These are phyloP conservation scores for Centella asiatica DNA, from an alignment of 129 eudicot species.

Conservation along the genomic window DNA sequence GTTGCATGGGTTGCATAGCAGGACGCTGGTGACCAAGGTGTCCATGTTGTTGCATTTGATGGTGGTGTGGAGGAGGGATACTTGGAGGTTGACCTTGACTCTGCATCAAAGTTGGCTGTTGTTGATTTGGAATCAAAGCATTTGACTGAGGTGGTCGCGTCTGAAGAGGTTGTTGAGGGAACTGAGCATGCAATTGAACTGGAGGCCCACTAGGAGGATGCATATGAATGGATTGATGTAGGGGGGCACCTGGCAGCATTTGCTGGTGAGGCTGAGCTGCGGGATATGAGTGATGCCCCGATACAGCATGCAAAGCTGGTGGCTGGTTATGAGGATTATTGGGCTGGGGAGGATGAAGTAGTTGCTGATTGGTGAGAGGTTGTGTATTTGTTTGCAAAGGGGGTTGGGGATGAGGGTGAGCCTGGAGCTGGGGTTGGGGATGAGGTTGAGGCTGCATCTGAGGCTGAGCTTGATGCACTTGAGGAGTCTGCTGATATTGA, in stretches of 20 bases:
- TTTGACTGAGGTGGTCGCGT: slow-evolving; percentile 56
- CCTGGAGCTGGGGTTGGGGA: slow-evolving; percentile 20
- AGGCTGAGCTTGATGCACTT: slow-evolving; percentile 36
- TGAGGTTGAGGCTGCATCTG: slow-evolving; percentile 29
- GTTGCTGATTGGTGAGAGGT: slow-evolving; percentile 31
- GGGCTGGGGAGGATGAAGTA: slow-evolving; percentile 28
- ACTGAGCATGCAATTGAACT: slow-evolving; percentile 45
- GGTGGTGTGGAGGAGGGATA: slow-evolving; percentile 33
- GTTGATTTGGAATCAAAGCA: slow-evolving; percentile 31
- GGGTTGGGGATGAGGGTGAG: slow-evolving; percentile 27
- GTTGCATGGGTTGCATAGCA: slow-evolving; percentile 46
- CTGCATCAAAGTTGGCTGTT: slow-evolving; percentile 21
- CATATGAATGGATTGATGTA: slow-evolving; percentile 37
- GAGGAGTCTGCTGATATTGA: slow-evolving; percentile 68
- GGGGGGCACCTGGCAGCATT: slow-evolving; percentile 29
- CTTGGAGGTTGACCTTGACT: slow-evolving; percentile 32
- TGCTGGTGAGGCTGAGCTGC: slow-evolving; percentile 53
- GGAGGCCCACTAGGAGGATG: slow-evolving; percentile 33
- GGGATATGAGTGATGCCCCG: slow-evolving; percentile 50
- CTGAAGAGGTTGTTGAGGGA: slow-evolving; percentile 47
- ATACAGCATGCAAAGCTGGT: slow-evolving; percentile 29
- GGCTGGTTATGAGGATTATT: slow-evolving; percentile 31
- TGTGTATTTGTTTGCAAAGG: slow-evolving; percentile 29
- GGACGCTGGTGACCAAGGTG: slow-evolving; percentile 55
- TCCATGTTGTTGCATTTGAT: slow-evolving; percentile 35